Conservation (phyloP, 2,329 filamentous ascomycete species). For the Arthrobotrys megalospora region DNA sequence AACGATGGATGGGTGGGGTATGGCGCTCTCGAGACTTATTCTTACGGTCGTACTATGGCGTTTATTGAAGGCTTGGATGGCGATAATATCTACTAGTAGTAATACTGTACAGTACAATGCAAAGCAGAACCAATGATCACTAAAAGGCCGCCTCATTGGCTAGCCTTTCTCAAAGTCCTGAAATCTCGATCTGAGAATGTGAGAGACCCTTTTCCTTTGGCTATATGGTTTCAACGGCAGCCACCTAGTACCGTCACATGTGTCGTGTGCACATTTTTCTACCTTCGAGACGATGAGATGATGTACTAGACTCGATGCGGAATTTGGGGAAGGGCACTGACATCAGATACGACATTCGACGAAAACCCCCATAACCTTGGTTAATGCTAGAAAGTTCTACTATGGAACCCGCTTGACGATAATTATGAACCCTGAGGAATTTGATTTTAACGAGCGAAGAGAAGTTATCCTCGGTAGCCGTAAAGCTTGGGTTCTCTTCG, state of each 20-base stretch:
- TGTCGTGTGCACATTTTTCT: slow-evolving; percentile 59
- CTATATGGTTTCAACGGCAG: slow-evolving; percentile 10
- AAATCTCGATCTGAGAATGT: slow-evolving; percentile 32
- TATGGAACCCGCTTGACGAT: not conserved
- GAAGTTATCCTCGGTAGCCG: slow-evolving; percentile 40
- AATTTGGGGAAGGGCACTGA: slow-evolving; percentile 19
- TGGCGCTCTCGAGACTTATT: slow-evolving; percentile 31
- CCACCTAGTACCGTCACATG: slow-evolving; percentile 43
- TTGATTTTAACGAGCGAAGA: not conserved
- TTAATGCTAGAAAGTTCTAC: too few relatives aligned
- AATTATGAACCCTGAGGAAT: not conserved
- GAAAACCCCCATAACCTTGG: not conserved
- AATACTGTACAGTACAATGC: slow-evolving; percentile 30
- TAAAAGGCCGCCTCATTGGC: slow-evolving; percentile 27
- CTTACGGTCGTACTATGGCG: slow-evolving; percentile 2
- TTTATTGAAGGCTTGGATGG: slow-evolving; percentile 6
- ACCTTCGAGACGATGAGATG: slow-evolving; percentile 25
- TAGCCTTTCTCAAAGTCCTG: not conserved
- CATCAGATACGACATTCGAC: not conserved
- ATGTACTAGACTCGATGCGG: slow-evolving; percentile 29
- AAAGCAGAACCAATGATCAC: slow-evolving; percentile 9
- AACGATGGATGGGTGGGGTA: not conserved
- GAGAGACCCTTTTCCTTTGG: slow-evolving; percentile 24
- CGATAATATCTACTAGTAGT: slow-evolving; percentile 8
- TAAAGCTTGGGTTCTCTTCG: not conserved